Percentiles rank a stretch among this genome's conserved stretches.
These are phyloP conservation scores for Cutaneotrichosporon curvatum DNA, from an alignment of 1,284 basidiomycete species.

Conservation along the genomic window DNA sequence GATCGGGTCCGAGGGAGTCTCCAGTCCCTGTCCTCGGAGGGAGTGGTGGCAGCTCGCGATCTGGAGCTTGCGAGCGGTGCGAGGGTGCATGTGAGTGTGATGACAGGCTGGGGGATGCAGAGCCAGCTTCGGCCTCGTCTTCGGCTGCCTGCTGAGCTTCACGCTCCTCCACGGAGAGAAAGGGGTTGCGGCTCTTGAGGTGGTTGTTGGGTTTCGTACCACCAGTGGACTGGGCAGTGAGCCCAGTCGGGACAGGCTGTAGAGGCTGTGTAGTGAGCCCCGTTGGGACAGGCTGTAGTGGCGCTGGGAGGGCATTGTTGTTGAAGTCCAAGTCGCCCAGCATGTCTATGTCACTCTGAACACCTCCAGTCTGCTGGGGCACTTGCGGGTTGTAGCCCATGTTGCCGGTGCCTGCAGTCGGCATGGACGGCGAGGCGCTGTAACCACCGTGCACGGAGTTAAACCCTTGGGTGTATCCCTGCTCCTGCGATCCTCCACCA, in stretches of 20 bases:
- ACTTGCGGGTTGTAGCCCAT: not conserved
- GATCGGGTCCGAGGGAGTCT: too few species aligned
- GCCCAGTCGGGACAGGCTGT: conserved; percentile 16
- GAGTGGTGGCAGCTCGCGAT: not conserved
- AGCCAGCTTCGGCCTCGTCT: not conserved
- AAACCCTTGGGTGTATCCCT: too few species aligned
- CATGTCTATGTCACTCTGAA: conserved; percentile 9
- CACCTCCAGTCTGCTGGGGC: not conserved
- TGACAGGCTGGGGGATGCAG: not conserved
- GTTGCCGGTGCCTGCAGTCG: too few species aligned
- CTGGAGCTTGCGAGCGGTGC: not conserved
- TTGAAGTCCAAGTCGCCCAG: conserved; percentile 9
- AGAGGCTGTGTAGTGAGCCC: conserved; percentile 16
- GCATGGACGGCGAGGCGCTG: too few species aligned
- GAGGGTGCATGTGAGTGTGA: not conserved
- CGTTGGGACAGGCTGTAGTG: conserved; percentile 16
- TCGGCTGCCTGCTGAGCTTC: conserved; percentile 44
- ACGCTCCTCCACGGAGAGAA: conserved; percentile 62
- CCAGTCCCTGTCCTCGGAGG: not conserved
- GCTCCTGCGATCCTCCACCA: too few species aligned
- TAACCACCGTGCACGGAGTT: too few species aligned
- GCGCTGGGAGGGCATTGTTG: conserved; percentile 8
- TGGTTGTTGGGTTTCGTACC: not conserved
- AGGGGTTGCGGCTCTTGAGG: conserved; percentile 40
- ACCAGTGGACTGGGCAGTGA: not conserved